These are phyloP conservation scores for Brassica cretica DNA, from an alignment of 345 rosid genomes.

Conservation along the genomic window DNA sequence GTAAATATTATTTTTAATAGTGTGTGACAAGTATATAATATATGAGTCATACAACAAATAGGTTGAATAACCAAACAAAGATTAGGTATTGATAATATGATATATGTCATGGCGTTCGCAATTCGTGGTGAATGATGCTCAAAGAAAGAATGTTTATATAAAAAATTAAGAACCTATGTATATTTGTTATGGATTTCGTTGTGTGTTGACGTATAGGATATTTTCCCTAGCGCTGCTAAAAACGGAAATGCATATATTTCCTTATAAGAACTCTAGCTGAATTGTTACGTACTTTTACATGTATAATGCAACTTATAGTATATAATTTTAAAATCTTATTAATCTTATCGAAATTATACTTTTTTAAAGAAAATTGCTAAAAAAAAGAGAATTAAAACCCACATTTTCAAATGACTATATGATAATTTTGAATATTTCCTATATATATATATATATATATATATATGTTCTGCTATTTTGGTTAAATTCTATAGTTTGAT, in stretches of 20 bases:
- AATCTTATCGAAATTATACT: background rate
- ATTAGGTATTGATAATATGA: slow-evolving; percentile 37
- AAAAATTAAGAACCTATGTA: background rate
- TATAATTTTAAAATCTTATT: background rate
- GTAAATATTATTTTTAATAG: slow-evolving; percentile 14
- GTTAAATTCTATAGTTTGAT: background rate
- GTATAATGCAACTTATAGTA: background rate
- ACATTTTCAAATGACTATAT: slow-evolving; percentile 7
- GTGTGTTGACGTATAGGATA: slow-evolving; percentile 25
- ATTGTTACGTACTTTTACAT: slow-evolving; percentile 1
- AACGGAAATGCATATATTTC: background rate
- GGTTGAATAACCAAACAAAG: slow-evolving; percentile 4
- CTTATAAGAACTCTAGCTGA: background rate
- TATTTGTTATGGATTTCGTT: slow-evolving; percentile 4
- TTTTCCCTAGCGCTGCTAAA: slow-evolving; percentile 13
- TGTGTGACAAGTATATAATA: slow-evolving; percentile 13
- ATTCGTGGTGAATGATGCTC: slow-evolving; percentile 24
- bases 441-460: background rate
- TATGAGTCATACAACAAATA: slow-evolving; percentile 31
- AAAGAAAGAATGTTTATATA: background rate
- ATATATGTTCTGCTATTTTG: slow-evolving; percentile 1
- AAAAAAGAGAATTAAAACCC: background rate
- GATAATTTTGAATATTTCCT: background rate
- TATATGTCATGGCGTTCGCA: slow-evolving; percentile 31
- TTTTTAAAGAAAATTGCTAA: background rate